Evolutionary conservation across 139 green algal genomes (phyloP), one percentile per base, ranked within the genome.

Genomic region (Picochlorum sp.): DNA sequence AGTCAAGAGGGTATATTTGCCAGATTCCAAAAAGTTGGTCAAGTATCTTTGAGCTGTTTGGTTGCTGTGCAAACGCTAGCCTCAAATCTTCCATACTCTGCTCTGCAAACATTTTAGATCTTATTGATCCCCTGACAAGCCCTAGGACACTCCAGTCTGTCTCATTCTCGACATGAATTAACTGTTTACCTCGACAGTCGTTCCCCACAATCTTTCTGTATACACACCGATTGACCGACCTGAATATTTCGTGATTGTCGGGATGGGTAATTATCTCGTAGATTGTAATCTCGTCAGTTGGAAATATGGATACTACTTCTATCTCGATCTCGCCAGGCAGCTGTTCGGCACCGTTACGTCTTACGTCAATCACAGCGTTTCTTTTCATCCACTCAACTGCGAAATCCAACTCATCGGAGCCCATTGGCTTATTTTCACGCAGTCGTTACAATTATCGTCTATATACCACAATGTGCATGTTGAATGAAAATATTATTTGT

Each of bases 171-270:
- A 61, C 55, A 20, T 50, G n/a, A 1, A 59, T 12, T 12, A 59
- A 18, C 24, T 29, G 20, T 20, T 18, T 36, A 4, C 25, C 31
- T 22, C 24, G n/a, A 16, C 14, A 10, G 5, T 26, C 25, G 18
- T 61, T 49, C 31, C 20, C 10, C 13, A 61, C 10, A 22, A 61
- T 24, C 29, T 14, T 61, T 1, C 55, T 30, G 16, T 51, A 50
- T 14, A 30, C 33, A 32, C 55, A 61, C 12, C 52, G 12, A 36
- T 51, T 6, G 20, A 59, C 24, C 2, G n/a, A 14, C 24, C 52
- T 59, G 24, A 59, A 59, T 28, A 59, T 43, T 24, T 59, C 52
- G 26, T 43, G 24, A 45, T 59, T 59, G 10, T 59, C 33, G 18
- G 52, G 52, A 30, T 59, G 52, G 24, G 35, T 30, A n/a, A 59